These are phyloP conservation scores for Puccinia polysora DNA, from an alignment of 1,284 basidiomycete species.

Conservation along the genomic window DNA sequence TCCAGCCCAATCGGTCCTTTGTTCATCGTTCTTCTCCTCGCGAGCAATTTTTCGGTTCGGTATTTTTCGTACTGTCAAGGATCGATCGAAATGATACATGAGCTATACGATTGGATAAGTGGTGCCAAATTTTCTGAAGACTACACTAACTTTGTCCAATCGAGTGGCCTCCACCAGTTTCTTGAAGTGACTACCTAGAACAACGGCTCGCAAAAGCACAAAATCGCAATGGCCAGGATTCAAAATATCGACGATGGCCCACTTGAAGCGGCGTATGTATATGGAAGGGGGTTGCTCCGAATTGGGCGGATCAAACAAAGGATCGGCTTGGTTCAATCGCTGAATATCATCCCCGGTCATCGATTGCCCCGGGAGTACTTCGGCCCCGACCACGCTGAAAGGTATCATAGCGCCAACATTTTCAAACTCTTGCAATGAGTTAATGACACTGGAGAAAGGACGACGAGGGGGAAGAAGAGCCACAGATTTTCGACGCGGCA, in stretches of 20 bases:
- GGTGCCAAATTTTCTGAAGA: no score
- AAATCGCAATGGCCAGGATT: slow-evolving; percentile 38
- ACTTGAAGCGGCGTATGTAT: slow-evolving; percentile 19
- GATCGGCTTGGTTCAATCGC: slow-evolving; percentile 7
- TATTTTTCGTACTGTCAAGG: slow-evolving; percentile 29
- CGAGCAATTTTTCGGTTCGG: slow-evolving; percentile 28
- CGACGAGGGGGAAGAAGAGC: slow-evolving; percentile 14
- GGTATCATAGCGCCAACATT: slow-evolving; percentile 12
- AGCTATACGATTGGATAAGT: no score
- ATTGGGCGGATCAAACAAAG: neutral
- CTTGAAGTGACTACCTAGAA: slow-evolving; percentile 35
- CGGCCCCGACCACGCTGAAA: slow-evolving; percentile 14
- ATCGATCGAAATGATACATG: neutral
- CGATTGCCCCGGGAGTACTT: slow-evolving; percentile 1
- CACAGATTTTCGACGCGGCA: slow-evolving; percentile 16
- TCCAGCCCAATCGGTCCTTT: slow-evolving; percentile 9
- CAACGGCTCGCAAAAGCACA: slow-evolving; percentile 16
- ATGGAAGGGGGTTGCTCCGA: neutral
- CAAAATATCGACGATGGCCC: slow-evolving; percentile 30
- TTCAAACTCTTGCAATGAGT: slow-evolving; percentile 10
- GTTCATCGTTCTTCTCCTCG: slow-evolving; percentile 13
- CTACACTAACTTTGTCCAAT: slow-evolving; percentile 32
- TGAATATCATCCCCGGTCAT: slow-evolving; percentile 10
- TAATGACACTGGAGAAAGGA: neutral
- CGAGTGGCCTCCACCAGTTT: slow-evolving; percentile 36